Evolutionary conservation across 2,329 filamentous ascomycete genomes (phyloP).

Genomic region (Clarireedia hainanense): DNA sequence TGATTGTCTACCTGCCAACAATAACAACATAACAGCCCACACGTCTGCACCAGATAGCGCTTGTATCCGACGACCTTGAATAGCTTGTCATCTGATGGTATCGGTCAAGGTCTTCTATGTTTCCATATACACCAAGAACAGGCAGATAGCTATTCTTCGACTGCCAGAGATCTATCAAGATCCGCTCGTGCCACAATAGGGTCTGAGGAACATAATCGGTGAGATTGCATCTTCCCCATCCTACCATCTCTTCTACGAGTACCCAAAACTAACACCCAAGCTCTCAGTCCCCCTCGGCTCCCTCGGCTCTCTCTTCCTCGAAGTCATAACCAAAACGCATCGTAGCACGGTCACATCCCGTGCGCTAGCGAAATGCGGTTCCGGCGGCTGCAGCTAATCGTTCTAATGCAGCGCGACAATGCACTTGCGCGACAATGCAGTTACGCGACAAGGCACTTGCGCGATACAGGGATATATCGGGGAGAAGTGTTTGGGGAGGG

Average conservation of each 20-base stretch:
- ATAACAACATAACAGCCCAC: slow-evolving; percentile 8
- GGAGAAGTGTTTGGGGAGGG: slow-evolving; percentile 28
- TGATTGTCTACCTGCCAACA: neutral
- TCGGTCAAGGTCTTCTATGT: slow-evolving; percentile 7
- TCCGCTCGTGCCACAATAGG: slow-evolving; percentile 18
- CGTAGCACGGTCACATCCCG: slow-evolving; percentile 29
- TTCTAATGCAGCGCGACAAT: slow-evolving; percentile 35
- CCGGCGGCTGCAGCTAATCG: slow-evolving; percentile 41
- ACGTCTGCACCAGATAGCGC: slow-evolving; percentile 18
- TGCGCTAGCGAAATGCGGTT: slow-evolving; percentile 34
- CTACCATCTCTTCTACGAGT: neutral
- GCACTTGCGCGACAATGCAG: slow-evolving; percentile 33
- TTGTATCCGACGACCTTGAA: slow-evolving; percentile 14
- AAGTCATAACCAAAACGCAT: neutral
- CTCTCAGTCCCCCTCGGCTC: no score
- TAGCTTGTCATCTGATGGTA: slow-evolving; percentile 6
- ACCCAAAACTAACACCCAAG: neutral
- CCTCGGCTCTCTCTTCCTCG: no score
- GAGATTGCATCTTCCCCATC: neutral
- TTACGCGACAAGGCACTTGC: slow-evolving; percentile 27
- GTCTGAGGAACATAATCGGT: slow-evolving; percentile 19
- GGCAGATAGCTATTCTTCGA: slow-evolving; percentile 6
- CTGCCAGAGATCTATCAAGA: slow-evolving; percentile 16
- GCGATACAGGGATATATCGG: slow-evolving; percentile 32
- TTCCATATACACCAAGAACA: no score